Evolutionary conservation across 2,329 filamentous ascomycete species (phyloP), one percentile per base, ranked within the genome.

Genomic region (Cladosporium austrohemisphaericum): DNA sequence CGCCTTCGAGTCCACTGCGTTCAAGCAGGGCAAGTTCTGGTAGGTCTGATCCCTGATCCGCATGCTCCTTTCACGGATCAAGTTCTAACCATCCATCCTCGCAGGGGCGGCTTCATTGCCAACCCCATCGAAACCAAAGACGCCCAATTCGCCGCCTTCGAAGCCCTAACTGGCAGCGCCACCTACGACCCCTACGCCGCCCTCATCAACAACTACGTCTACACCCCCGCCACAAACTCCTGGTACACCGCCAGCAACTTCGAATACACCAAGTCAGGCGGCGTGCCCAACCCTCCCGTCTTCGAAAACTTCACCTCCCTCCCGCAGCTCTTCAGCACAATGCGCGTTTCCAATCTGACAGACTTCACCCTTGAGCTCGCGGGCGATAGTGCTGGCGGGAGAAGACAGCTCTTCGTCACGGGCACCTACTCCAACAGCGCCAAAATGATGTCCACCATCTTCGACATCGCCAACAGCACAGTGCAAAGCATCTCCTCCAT

Each of bases 61-160:
- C n/a, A n/a, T 11, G 25, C 11, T 11, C 6, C 6, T 26, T 26
- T 6, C 25, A 11, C 25, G 6, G 25, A 6, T 6, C 25, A 26
- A 6, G 6, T 26, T 26, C 25, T 26, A 11, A 26, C 25, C 11
- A 6, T 6, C 7, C 7, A 3, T 25, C n/a, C n/a, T 19, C 16
- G 11, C 19, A 47, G 44, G 44, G 56, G 55, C n/a, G 58, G 55
- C 5, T 60, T 76, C 4, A 75, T 76, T 18, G 72, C 74, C 52
- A 66, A 65, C 46, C 71, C 74, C 53, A 68, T 73, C 19, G 70
- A 74, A 47, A 66, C 67, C 19, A 59, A 70, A 48, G 64, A 63
- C 38, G 69, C 64, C 1, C 46, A 49, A 28, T 41, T 41, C n/a
- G 41, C 46, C 13, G 50, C 51, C 14, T 53, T 55, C 31, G 47